These are phyloP conservation scores for Viola odorata DNA, from an alignment of 345 rosid species.

Conservation along the genomic window DNA sequence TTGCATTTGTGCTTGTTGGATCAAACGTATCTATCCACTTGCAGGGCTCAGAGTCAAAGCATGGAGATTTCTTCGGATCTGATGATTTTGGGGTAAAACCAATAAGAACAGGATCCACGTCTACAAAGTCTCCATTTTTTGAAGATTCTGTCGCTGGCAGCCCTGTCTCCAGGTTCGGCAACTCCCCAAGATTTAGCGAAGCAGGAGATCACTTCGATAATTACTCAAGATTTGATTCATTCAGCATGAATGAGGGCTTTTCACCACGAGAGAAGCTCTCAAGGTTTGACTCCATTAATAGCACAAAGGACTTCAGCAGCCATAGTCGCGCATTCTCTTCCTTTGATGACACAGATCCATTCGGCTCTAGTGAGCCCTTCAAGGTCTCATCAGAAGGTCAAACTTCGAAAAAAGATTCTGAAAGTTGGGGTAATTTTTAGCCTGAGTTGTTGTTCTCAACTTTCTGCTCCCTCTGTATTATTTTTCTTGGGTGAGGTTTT, in stretches of 20 bases:
- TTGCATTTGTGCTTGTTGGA: slow-evolving; percentile 1
- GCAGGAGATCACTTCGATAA: slow-evolving; percentile 61
- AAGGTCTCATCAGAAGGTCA: slow-evolving; percentile 66
- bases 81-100: slow-evolving; percentile 55
- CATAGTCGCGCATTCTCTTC: slow-evolving; percentile 52
- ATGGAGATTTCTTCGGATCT: slow-evolving; percentile 53
- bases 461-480: neutral
- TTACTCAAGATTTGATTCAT: slow-evolving; percentile 91
- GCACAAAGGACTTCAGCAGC: slow-evolving; percentile 26
- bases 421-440: slow-evolving; percentile 65
- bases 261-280: slow-evolving; percentile 55
- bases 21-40: slow-evolving; percentile 5
- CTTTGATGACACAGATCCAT: slow-evolving; percentile 81
- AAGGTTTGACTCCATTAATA: slow-evolving; percentile 63
- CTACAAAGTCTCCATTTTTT: slow-evolving; percentile 54
- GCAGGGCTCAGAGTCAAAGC: slow-evolving; percentile 46
- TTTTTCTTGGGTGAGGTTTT: slow-evolving; percentile 9
- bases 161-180: slow-evolving; percentile 71
- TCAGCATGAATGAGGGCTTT: slow-evolving; percentile 61
- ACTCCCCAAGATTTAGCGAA: slow-evolving; percentile 81
- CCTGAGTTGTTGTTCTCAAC: neutral
- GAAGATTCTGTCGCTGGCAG: slow-evolving; percentile 91
- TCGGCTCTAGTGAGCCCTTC: slow-evolving; percentile 84
- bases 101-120: slow-evolving; percentile 53
- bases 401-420: slow-evolving; percentile 55